Evolutionary conservation across 2,329 filamentous ascomycete species (phyloP), one percentile per base, ranked within the genome.

Genomic region (Leptosphaerulina australis): DNA sequence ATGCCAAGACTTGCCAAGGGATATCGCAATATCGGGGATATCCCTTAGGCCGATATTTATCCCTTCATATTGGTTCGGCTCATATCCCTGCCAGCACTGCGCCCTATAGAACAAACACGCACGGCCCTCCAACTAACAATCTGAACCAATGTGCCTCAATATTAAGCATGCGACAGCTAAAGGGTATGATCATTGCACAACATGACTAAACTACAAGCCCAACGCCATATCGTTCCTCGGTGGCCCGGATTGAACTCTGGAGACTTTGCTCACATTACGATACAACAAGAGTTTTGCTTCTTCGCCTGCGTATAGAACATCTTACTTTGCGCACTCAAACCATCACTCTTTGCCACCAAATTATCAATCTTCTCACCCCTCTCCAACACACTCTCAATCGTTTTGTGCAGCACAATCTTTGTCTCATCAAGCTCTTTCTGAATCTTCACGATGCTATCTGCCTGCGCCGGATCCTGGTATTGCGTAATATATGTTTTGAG

Each of bases 401-500:
- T 97, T 83, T 97, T 96, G 78, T 97, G 91, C 65, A 99, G 81
- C 52, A 96, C 88, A 69, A 96, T 92, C 83, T 97, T 97, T 54
- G 93, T 97, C 81, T 97, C 92, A 69, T 97, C 92, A 55, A 99
- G 81, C 78, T 99, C 91, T 77, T 91, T 88, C 76, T 97, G 93
- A 66, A 99, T 97, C 81, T 91, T 92, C 80, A 91, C 84, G 71
- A 97, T 95, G 75, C 87, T 93, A 77, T 96, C 91, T 60, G 91
- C 92, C 76, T 95, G 83, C 68, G 86, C 81, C 10, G 93, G 91
- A 73, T 97, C 89, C 78, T 96, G 90, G 77, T 91, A 96, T 61
- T 87, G 86, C 30, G 75, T 70, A 40, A 89, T 81, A 75, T 96
- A 96, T 31, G 91, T 88, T 72, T 90, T 87, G 47, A 97, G 81